These are phyloP conservation scores for Medakamo hakoo DNA, from an alignment of 139 green algal species.

Conservation along the genomic window DNA sequence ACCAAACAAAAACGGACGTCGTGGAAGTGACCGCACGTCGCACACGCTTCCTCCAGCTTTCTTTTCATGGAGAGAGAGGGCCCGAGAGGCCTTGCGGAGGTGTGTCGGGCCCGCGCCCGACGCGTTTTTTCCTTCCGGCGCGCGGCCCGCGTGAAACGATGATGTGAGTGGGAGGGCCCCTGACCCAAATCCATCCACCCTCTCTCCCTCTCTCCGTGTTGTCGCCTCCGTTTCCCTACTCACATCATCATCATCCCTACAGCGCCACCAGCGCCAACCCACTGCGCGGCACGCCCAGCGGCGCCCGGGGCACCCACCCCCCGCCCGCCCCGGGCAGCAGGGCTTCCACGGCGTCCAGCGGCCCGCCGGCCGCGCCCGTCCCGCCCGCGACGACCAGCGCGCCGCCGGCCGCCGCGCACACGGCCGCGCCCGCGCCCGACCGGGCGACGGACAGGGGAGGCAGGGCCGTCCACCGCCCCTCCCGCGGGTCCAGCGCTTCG, in stretches of 20 bases:
- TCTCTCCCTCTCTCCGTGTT: too few relatives aligned
- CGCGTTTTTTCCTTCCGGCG: too few relatives aligned
- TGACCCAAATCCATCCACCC: too few relatives aligned
- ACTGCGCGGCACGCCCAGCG: not conserved
- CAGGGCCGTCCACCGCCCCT: constrained; percentile 34
- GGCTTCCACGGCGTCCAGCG: not conserved
- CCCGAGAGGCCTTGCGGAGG: too few relatives aligned
- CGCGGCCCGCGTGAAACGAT: too few relatives aligned
- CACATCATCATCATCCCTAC: too few relatives aligned
- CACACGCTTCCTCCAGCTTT: constrained; percentile 64
- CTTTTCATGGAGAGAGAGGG: too few relatives aligned
- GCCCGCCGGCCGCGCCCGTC: not conserved
- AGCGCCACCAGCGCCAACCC: not conserved
- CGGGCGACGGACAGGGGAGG: constrained; percentile 21
- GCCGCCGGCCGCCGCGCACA: not conserved
- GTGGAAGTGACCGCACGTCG: constrained; percentile 78
- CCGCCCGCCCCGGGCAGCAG: not conserved
- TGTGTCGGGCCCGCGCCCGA: too few relatives aligned
- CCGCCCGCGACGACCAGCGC: not conserved
- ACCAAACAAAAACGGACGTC: constrained; percentile 33
- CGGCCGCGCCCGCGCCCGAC: constrained; percentile 20
- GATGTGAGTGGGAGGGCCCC: too few relatives aligned
- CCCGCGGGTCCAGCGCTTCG: constrained; percentile 45
- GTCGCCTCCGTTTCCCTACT: too few relatives aligned
- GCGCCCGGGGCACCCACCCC: not conserved